A percentile compares a stretch with the other conserved stretches of the same genome.
Conservation (phyloP, 495 filamentous ascomycete species). For the Talaromyces trachyspermus region DNA sequence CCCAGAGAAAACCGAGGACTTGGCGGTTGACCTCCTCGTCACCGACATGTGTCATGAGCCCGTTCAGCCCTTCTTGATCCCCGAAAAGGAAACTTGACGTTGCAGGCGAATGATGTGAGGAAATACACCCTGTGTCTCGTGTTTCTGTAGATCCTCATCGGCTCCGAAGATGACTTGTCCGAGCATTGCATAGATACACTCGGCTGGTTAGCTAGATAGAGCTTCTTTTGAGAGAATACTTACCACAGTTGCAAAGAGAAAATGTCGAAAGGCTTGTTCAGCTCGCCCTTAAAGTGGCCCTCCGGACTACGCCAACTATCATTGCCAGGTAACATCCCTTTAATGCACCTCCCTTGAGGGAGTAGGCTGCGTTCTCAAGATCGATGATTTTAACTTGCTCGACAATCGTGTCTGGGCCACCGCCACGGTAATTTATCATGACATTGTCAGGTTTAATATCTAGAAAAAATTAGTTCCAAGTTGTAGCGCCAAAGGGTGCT, state of each 20-base stretch:
- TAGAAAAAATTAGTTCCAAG: constrained; percentile 11
- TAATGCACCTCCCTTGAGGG: constrained; percentile 18
- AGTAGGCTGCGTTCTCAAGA: constrained; percentile 40
- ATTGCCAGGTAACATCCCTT: constrained; percentile 27
- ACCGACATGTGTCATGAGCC: constrained; percentile 17
- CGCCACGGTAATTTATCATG: constrained; percentile 15
- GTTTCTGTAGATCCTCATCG: constrained; percentile 14
- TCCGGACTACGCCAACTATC: constrained; percentile 32
- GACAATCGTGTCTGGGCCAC: constrained; percentile 20
- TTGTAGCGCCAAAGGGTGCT: neutral
- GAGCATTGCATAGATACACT: constrained; percentile 22
- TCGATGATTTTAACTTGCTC: constrained; percentile 29
- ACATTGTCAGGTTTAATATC: constrained; percentile 27
- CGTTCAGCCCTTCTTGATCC: constrained; percentile 25
- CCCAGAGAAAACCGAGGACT: constrained; percentile 10
- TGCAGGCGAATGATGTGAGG: constrained; percentile 19
- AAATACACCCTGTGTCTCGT: constrained; percentile 15
- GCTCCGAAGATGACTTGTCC: constrained; percentile 17
- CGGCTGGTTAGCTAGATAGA: constrained; percentile 37
- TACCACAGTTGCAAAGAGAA: constrained; percentile 30
- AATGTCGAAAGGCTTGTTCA: constrained; percentile 29
- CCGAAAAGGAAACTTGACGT: constrained; percentile 38
- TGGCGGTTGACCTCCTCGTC: constrained; percentile 11
- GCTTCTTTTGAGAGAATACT: too few relatives aligned
- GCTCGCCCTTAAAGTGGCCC: constrained; percentile 22